Base-by-base conservation (phyloP, 2,329 filamentous ascomycete genomes). In the Neoascochyta sp. region DNA sequence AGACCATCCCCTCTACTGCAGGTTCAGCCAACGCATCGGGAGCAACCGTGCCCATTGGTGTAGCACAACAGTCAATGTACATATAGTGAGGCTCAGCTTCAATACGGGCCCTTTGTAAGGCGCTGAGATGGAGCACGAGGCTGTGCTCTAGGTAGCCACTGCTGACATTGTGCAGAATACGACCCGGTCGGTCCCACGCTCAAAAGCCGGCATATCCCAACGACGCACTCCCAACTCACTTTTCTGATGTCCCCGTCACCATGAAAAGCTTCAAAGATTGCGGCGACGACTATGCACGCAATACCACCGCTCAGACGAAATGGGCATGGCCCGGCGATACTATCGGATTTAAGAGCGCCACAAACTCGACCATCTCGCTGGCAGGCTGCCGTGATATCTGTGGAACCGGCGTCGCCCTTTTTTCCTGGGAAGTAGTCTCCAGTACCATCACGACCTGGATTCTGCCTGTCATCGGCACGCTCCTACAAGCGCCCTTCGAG, bases 401-500 rank as follows among this genome's bases (percentile, higher is more conserved):
- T 29, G 62, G 63, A 4, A 17, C 22, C 6, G 60, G 50, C 4
- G 37, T 34, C 4, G 45, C 56, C 22, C 52, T 41, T n/a, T 65
- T 65, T 30, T 36, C 45, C 1, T 65, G 62, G 63, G 29, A 28
- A 2, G 45, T 50, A 13, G 45, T 45, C 0, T 57, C 55, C 1
- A 37, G 28, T 7, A 63, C 62, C 2, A 63, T 66, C 22, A 65
- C 60, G 2, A 66, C 63, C 4, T 67, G 63, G 63, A 52, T 66
- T 7, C 31, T 67, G 5, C 63, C 64, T 0, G 46, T 65, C 5
- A 45, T 66, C 0, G 63, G 64, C 10, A 59, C 61, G 2, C 31
- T 66, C 1, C 36, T 66, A 2, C 64, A 67, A 32, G 64, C 62
- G 10, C 64, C 64, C 0, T 66, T 65, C 30, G 61, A 64, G 22